Evolutionary conservation across 2,329 filamentous ascomycete genomes (phyloP), one percentile per base, ranked within the genome.

Genomic region (Cladosporium sp.): DNA sequence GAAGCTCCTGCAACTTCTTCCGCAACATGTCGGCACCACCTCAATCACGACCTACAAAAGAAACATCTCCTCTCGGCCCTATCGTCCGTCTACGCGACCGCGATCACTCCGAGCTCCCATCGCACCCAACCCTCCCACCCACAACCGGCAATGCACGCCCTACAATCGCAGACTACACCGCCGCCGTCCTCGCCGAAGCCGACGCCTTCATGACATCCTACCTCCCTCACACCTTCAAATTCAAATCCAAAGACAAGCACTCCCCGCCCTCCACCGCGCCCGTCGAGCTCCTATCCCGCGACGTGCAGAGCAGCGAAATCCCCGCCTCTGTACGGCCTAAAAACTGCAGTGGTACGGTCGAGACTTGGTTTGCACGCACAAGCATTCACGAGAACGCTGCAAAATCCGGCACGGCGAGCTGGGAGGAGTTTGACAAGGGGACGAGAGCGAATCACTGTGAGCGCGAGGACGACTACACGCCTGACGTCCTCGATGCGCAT

Each of bases 341-440:
- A 30, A 11, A 51, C 29, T 12, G 47, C 39, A 19, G 34, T 3
- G 30, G 60, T 64, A 53, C 43, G 8, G 45, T 61, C 27, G 84
- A 86, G 67, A 76, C 73, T 15, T 89, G 86, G 86, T 78, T 77
- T 47, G 80, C 80, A 34, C 77, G 86, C 50, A 76, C 76, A 38
- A 86, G 82, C 63, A 68, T 79, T 37, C 86, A 89, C 63, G 70
- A 71, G 51, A 76, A 85, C 60, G 69, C 66, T 5, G 68, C 72
- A 15, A 69, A 67, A 34, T 60, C 60, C 19, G 77, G 80, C 7
- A 82, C 82, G 1, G 85, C 83, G 8, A 72, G 63, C 40, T 88
- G 83, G 79, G 70, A 69, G 0, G 85, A 89, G 65, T 86, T 89
- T 64, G 72, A 76, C 32, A 65, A 65, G 29, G 75, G 73, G 56